Conservation (phyloP, 2,329 filamentous ascomycete species). For the Drechslerella dactyloides region DNA sequence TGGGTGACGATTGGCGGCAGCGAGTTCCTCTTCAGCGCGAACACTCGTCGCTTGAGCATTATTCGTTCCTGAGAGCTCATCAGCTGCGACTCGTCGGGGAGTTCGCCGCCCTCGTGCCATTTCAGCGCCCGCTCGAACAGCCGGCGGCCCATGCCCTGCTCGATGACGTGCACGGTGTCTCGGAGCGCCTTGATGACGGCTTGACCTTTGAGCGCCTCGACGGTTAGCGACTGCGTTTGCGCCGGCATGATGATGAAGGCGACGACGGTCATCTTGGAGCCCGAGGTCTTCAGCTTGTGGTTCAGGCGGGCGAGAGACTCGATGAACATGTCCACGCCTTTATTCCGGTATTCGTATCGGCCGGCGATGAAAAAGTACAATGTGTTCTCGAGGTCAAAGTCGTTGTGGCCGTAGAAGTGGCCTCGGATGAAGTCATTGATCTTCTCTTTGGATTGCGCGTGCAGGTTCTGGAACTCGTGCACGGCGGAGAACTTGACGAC, state of each 20-base stretch:
- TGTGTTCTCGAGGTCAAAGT: constrained; percentile 95
- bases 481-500: constrained; percentile 98
- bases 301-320: constrained; percentile 94
- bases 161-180: constrained; percentile 91
- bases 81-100: constrained; percentile 96
- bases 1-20: constrained; percentile 96
- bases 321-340: constrained; percentile 99
- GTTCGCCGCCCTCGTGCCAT: constrained; percentile 91
- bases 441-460: constrained; percentile 95
- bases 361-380: constrained; percentile 97
- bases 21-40: constrained; percentile 91
- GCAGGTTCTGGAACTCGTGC: constrained; percentile 98
- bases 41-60: constrained; percentile 85
- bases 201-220: constrained; percentile 94
- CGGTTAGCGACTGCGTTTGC: constrained; percentile 90
- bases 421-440: constrained; percentile 98
- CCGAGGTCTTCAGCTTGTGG: constrained; percentile 81
- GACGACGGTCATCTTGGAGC: constrained; percentile 91
- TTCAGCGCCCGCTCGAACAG: constrained; percentile 92
- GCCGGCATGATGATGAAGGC: constrained; percentile 99
- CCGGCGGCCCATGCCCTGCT: constrained; percentile 87
- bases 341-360: constrained; percentile 96
- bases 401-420: constrained; percentile 97
- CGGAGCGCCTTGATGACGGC: constrained; percentile 95
- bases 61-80: constrained; percentile 92